A percentile compares a stretch with the other conserved stretches of the same genome.
Evolutionary conservation across 768 basidiomycete genomes (phyloP).

Genomic region (Russula lepida): DNA sequence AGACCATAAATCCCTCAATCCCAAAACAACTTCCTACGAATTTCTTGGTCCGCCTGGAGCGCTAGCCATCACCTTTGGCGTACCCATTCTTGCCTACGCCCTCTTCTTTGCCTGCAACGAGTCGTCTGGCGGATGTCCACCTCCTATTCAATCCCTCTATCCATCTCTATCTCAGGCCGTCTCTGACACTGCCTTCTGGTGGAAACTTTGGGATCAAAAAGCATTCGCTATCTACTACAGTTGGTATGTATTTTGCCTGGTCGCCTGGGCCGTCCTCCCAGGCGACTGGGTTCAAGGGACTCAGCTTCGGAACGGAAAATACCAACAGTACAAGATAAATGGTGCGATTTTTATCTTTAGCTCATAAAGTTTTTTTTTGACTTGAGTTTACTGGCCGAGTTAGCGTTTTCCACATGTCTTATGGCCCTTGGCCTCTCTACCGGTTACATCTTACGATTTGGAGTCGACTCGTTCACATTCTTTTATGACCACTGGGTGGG

Average conservation of each 20-base stretch:
- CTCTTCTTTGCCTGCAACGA: slow-evolving; percentile 78
- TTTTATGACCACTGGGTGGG: slow-evolving; percentile 90
- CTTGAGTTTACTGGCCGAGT: neutral
- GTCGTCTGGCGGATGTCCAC: slow-evolving; percentile 59
- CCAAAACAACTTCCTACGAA: slow-evolving; percentile 65
- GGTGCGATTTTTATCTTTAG: slow-evolving; percentile 41
- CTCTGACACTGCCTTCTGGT: slow-evolving; percentile 53
- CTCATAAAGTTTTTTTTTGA: too few species aligned
- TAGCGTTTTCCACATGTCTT: slow-evolving; percentile 84
- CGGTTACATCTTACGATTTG: slow-evolving; percentile 64
- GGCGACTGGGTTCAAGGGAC: slow-evolving; percentile 36
- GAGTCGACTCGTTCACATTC: slow-evolving; percentile 77
- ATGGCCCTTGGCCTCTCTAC: slow-evolving; percentile 65
- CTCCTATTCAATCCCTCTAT: slow-evolving; percentile 35
- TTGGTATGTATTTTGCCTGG: slow-evolving; percentile 87
- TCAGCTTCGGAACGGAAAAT: slow-evolving; percentile 60
- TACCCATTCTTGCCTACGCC: slow-evolving; percentile 63
- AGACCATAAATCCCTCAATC: slow-evolving; percentile 38
- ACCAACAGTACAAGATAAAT: slow-evolving; percentile 88
- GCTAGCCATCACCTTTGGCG: slow-evolving; percentile 54
- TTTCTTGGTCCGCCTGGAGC: slow-evolving; percentile 81
- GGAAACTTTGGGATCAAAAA: slow-evolving; percentile 71
- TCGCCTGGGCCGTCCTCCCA: slow-evolving; percentile 73
- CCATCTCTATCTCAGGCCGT: slow-evolving; percentile 41
- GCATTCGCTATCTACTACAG: slow-evolving; percentile 68